phyloP scores from a whole-genome alignment of 1,284 basidiomycete species.

The Apiotrichum akiyoshidainum region DNA sequence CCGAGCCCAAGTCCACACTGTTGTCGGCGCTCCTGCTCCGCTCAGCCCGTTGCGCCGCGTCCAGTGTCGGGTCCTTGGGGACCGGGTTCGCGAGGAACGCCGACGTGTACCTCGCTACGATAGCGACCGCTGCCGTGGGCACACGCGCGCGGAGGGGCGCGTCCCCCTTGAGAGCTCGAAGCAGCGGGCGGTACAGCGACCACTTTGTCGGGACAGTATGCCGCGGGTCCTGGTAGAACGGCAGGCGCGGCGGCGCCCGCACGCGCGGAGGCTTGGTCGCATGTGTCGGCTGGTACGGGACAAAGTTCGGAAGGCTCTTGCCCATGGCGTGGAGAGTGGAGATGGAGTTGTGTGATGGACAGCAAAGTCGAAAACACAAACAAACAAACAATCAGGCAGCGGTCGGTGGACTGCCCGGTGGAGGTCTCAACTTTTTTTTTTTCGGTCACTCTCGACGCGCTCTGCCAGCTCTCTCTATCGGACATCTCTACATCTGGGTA shows the following conservation, averaged over 20 bases:
- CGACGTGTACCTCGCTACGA: neutral
- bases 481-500: too few relatives aligned
- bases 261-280: neutral
- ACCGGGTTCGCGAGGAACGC: neutral
- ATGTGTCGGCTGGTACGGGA: neutral
- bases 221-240: slow-evolving; percentile 66
- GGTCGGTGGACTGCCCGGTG: neutral
- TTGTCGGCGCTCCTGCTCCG: neutral
- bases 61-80: neutral
- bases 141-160: neutral
- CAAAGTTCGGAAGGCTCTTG: neutral
- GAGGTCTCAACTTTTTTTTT: neutral
- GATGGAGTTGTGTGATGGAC: neutral
- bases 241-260: slow-evolving; percentile 25
- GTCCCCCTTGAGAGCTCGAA: slow-evolving; percentile 48
- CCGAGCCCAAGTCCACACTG: neutral
- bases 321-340: neutral
- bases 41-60: neutral
- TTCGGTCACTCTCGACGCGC: too few relatives aligned
- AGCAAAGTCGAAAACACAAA: neutral
- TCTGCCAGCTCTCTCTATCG: too few relatives aligned
- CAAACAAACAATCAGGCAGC: too few relatives aligned
- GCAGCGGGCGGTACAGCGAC: slow-evolving; percentile 67
- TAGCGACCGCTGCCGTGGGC: neutral
- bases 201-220: slow-evolving; percentile 74